phyloP scores from a whole-genome alignment of 805 yeast genomes.

The Kuraishia hungarica region DNA sequence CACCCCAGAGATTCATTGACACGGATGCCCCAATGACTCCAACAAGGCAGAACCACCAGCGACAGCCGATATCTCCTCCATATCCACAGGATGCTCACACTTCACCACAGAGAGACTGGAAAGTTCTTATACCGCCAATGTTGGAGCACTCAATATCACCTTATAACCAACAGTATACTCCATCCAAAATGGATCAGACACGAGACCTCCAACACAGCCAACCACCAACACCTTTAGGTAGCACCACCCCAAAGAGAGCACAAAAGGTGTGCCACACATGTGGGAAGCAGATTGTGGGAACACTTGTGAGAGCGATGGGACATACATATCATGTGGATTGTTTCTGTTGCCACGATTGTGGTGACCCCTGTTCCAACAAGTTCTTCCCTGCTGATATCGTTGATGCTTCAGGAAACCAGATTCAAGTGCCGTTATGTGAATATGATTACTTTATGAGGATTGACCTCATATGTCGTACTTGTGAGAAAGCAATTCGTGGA shows the following conservation, averaged over 20 bases:
- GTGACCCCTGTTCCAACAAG: slow-evolving; percentile 69
- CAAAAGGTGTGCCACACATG: slow-evolving; percentile 44
- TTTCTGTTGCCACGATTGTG: slow-evolving; percentile 82
- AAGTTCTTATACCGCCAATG: slow-evolving; percentile 1
- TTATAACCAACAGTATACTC: background rate
- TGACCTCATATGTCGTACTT: slow-evolving; percentile 77
- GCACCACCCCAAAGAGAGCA: slow-evolving; percentile 5
- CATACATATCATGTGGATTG: slow-evolving; percentile 80
- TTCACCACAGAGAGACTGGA: background rate
- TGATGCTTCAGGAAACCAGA: slow-evolving; percentile 21
- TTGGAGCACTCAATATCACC: background rate
- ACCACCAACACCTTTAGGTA: background rate
- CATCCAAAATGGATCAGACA: background rate
- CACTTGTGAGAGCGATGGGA: slow-evolving; percentile 78
- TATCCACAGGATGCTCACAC: background rate
- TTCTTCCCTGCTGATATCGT: slow-evolving; percentile 71
- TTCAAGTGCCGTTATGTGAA: slow-evolving; percentile 69
- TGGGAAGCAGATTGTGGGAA: slow-evolving; percentile 48
- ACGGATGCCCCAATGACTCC: background rate
- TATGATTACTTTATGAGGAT: slow-evolving; percentile 83
- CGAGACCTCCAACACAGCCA: background rate
- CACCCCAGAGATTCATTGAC: background rate
- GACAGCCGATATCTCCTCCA: background rate
- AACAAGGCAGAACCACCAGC: background rate
- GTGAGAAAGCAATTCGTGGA: slow-evolving; percentile 82